A percentile compares a stretch with the other conserved stretches of the same genome.
phyloP scores from a whole-genome alignment of 257 asterid genomes.

The Nicotiana otophora region DNA sequence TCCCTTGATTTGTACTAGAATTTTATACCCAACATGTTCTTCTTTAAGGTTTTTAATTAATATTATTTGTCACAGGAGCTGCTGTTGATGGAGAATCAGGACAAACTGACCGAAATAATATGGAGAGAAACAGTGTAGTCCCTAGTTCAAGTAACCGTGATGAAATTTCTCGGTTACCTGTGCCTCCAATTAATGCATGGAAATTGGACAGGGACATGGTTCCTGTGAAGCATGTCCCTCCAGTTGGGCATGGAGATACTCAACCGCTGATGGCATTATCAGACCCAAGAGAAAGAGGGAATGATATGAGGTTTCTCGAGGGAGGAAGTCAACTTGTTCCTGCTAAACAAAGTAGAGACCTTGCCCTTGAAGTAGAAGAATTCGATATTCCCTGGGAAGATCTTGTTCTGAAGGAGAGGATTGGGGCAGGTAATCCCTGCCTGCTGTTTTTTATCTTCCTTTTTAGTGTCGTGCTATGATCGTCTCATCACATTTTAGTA shows the following conservation, averaged over 20 bases:
- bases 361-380: constrained; percentile 64
- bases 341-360: constrained; percentile 37
- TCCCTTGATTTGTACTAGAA: not conserved
- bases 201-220: constrained; percentile 25
- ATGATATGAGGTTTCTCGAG: constrained; percentile 8
- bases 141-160: constrained; percentile 52
- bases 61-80: constrained; percentile 24
- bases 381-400: constrained; percentile 86
- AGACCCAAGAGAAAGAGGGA: constrained; percentile 28
- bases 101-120: constrained; percentile 35
- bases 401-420: constrained; percentile 74
- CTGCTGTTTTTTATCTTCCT: constrained; percentile 3
- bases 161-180: constrained; percentile 30
- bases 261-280: constrained; percentile 36
- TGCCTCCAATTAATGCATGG: constrained; percentile 45
- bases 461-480: not conserved
- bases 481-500: not conserved
- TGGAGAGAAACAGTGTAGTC: constrained; percentile 32
- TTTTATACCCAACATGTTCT: not conserved
- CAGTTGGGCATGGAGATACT: constrained; percentile 15
- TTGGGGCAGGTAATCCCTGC: constrained; percentile 77
- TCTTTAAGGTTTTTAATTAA: constrained; percentile 3
- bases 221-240: not conserved
- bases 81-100: constrained; percentile 45
- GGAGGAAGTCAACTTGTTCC: constrained; percentile 38